These are phyloP conservation scores for Trypanosoma theileri DNA, from an alignment of 208 protist genomes.

Conservation along the genomic window DNA sequence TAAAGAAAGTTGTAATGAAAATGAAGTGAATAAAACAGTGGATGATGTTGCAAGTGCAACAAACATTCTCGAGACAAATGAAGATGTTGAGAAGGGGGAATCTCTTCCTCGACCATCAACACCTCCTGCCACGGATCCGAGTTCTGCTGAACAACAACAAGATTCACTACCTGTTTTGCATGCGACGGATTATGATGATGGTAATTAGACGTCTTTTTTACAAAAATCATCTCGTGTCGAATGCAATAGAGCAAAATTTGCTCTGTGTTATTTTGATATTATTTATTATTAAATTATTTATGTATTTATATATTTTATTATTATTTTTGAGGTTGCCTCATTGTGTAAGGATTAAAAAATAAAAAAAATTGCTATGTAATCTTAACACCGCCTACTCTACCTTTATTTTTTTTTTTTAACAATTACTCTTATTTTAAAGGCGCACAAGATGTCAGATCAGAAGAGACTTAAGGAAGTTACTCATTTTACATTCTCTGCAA, in stretches of 20 bases:
- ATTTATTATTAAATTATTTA: no score
- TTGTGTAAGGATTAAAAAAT: no score
- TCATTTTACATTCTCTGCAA: background rate
- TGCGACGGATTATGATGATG: background rate
- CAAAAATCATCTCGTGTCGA: no score
- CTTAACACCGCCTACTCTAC: background rate
- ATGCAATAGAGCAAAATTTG: no score
- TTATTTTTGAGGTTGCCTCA: no score
- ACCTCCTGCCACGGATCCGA: background rate
- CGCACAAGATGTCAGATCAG: background rate
- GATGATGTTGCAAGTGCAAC: background rate
- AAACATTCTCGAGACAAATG: background rate
- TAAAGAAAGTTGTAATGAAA: background rate
- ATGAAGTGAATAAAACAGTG: slow-evolving; percentile 1
- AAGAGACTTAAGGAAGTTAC: background rate
- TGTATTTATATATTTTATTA: no score
- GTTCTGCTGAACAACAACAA: background rate
- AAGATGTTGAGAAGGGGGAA: background rate
- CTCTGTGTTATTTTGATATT: no score
- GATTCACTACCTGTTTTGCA: background rate
- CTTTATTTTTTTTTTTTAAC: no score
- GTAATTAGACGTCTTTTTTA: no score
- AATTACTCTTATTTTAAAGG: no score
- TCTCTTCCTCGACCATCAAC: background rate
- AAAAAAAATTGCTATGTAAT: background rate